phyloP scores from a whole-genome alignment of 768 basidiomycete species.

The Leccinum rimulosum region DNA sequence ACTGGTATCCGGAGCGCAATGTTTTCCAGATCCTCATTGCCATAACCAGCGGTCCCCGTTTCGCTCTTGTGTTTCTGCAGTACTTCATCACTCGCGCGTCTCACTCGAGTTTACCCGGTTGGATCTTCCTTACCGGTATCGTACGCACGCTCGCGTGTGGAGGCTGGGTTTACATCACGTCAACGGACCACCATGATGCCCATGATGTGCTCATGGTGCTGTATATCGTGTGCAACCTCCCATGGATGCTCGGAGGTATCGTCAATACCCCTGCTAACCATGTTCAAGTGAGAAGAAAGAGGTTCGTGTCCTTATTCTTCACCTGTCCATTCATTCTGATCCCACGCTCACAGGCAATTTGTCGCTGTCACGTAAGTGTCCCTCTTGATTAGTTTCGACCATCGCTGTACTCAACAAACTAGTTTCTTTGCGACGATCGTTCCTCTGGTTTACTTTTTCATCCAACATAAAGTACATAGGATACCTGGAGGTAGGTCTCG shows the following conservation, averaged over 20 bases:
- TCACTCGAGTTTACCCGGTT: slow-evolving; percentile 42
- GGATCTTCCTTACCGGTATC: slow-evolving; percentile 61
- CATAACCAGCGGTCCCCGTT: slow-evolving; percentile 79
- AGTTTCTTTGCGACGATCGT: slow-evolving; percentile 72
- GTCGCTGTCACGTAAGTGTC: slow-evolving; percentile 47
- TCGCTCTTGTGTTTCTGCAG: slow-evolving; percentile 60
- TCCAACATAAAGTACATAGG: slow-evolving; percentile 78
- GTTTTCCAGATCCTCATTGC: slow-evolving; percentile 88
- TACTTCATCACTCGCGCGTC: slow-evolving; percentile 54
- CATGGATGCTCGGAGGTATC: slow-evolving; percentile 84
- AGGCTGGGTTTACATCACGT: slow-evolving; percentile 91
- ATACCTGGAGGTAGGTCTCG: slow-evolving; percentile 69
- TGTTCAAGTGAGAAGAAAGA: slow-evolving; percentile 42
- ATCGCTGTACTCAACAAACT: slow-evolving; percentile 12
- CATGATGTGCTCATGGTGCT: slow-evolving; percentile 89
- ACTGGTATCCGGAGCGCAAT: slow-evolving; percentile 86
- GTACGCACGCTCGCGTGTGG: slow-evolving; percentile 79
- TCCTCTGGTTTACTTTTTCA: slow-evolving; percentile 80
- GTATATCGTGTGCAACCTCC: slow-evolving; percentile 80
- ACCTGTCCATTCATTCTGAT: neutral
- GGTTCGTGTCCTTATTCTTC: slow-evolving; percentile 40
- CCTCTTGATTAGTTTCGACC: neutral
- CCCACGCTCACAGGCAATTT: slow-evolving; percentile 39
- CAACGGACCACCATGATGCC: slow-evolving; percentile 74
- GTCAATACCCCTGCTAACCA: slow-evolving; percentile 47